phyloP scores from a whole-genome alignment of 352 stramenopile genomes.

The Globisporangium orthogonon region DNA sequence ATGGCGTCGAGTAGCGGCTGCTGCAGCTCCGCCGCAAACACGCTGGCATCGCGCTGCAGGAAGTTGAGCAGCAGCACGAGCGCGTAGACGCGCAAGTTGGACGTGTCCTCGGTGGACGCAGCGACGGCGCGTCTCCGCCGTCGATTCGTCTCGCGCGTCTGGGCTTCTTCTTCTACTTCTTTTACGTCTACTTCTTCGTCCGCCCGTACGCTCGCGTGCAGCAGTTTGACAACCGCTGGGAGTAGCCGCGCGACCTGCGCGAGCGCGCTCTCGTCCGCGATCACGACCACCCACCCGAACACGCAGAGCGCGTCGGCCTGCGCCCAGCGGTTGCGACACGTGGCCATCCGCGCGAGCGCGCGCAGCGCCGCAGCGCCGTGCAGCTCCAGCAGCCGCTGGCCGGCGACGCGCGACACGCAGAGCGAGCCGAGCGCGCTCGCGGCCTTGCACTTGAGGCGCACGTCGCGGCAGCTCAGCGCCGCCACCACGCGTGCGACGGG shows the following conservation, averaged over 20 bases:
- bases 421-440: conserved; percentile 66
- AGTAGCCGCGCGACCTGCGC: conserved; percentile 30
- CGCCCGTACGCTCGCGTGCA: conserved; percentile 32
- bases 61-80: conserved; percentile 73
- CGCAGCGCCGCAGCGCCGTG: conserved; percentile 30
- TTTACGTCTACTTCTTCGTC: neutral
- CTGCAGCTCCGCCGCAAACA: conserved; percentile 15
- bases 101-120: conserved; percentile 35
- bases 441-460: conserved; percentile 76
- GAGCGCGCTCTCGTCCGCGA: conserved; percentile 47
- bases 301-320: conserved; percentile 73
- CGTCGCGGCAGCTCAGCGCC: conserved; percentile 47
- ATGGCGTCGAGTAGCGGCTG: conserved; percentile 3
- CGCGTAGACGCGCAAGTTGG: conserved; percentile 64
- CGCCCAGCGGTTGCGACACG: conserved; percentile 64
- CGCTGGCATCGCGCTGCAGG: conserved; percentile 41
- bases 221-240: conserved; percentile 30
- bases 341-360: conserved; percentile 50
- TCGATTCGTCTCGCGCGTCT: neutral
- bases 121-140: conserved; percentile 8
- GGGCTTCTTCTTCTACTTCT: neutral
- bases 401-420: conserved; percentile 66
- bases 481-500: conserved; percentile 32
- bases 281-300: conserved; percentile 67
- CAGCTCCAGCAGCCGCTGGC: conserved; percentile 45